Evolutionary conservation across 2,329 filamentous ascomycete species (phyloP), one percentile per base, ranked within the genome.

Genomic region (Colletotrichum neosansevieriae): DNA sequence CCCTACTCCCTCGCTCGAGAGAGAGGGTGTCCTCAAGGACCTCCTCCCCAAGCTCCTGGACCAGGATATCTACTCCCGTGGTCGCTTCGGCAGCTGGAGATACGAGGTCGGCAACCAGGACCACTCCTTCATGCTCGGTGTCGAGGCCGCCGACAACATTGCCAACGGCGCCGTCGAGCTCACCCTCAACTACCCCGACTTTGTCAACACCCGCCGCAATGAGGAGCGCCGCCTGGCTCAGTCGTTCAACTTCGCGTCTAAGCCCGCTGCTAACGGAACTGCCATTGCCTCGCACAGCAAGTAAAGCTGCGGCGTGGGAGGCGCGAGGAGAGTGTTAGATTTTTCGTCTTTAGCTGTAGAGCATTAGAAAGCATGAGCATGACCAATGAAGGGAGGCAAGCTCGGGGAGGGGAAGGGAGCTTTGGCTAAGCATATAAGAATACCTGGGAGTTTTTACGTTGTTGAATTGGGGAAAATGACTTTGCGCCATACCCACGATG

Each of bases 51-150:
- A 93, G 84, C 91, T 99, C 69, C 91, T 97, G 84, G 92, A 90
- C 71, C 89, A 93, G 86, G 95, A 91, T 79, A 99, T 99, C 83
- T 93, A 91, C 85, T 97, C 94, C 51, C 94, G 96, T 82, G 96
- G 96, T 75, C 94, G 96, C 72, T 99, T 99, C 82, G 96, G 96
- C 76, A 95, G 92, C 86, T 99, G 96, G 96, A 89, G 94, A 78
- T 99, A 99, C 85, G 96, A 99, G 83, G 82, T 89, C 73, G 94
- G 94, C 78, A 97, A 97, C 88, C 94, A 97, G 87, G 94, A 98
- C 82, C 94, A 98, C 87, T 95, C 92, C 29, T 98, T 98, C 83
- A 98, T 98, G 94, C 86, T 97, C 71, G 94, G 94, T 78, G 94
- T 97, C 19, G 94, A 98, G 84, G 94, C 94, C 56, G 94, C 90